phyloP scores from a whole-genome alignment of 495 filamentous ascomycete species.

The Penicillium pancosmium region DNA sequence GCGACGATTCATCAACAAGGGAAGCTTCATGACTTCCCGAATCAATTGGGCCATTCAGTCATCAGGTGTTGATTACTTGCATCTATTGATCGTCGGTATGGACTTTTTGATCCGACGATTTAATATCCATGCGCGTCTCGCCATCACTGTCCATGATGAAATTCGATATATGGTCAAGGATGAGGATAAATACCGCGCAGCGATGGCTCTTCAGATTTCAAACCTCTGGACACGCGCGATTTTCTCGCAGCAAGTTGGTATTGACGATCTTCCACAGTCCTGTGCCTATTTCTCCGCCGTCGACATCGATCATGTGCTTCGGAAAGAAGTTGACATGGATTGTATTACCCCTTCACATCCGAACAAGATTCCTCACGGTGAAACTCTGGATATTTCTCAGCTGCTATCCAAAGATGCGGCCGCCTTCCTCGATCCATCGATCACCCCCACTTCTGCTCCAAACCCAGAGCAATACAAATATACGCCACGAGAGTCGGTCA shows the following conservation, averaged over 20 bases:
- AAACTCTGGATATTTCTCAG: slow-evolving; percentile 76
- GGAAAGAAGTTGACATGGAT: slow-evolving; percentile 98
- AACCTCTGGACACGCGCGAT: slow-evolving; percentile 97
- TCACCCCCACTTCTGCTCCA: slow-evolving; percentile 56
- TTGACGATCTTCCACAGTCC: slow-evolving; percentile 88
- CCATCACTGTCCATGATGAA: slow-evolving; percentile 97
- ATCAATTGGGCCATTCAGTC: slow-evolving; percentile 99
- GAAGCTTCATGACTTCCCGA: slow-evolving; percentile 90
- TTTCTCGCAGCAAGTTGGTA: slow-evolving; percentile 96
- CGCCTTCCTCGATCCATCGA: slow-evolving; percentile 65
- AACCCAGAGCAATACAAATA: slow-evolving; percentile 64
- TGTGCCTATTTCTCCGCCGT: slow-evolving; percentile 96
- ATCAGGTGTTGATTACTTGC: slow-evolving; percentile 95
- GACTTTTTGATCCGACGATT: slow-evolving; percentile 89
- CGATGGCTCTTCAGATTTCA: slow-evolving; percentile 89
- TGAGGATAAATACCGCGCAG: slow-evolving; percentile 82
- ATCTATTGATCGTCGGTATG: slow-evolving; percentile 92
- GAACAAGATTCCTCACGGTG: slow-evolving; percentile 77
- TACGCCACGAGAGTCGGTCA: slow-evolving; percentile 72
- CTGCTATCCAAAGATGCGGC: slow-evolving; percentile 69
- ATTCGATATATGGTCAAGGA: slow-evolving; percentile 90
- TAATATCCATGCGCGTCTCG: slow-evolving; percentile 78
- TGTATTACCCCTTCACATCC: slow-evolving; percentile 90
- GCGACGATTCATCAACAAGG: slow-evolving; percentile 82
- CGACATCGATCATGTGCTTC: slow-evolving; percentile 89